Conservation (phyloP, 805 yeast species). For the Hermanozyma aechmeae region DNA sequence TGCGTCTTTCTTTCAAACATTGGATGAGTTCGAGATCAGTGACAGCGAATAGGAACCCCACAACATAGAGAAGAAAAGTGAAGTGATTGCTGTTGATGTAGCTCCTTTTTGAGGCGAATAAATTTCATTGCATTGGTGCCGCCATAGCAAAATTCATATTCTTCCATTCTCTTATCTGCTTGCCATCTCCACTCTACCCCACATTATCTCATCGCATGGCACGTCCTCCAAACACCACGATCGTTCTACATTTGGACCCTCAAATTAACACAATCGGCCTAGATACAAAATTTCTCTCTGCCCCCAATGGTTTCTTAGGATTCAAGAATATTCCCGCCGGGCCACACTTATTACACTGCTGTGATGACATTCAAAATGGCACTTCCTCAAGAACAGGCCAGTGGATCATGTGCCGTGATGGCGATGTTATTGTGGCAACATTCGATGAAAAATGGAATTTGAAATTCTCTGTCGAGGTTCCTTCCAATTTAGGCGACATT, state of each 20-base stretch:
- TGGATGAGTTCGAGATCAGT: constrained; percentile 17
- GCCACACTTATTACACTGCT: constrained; percentile 46
- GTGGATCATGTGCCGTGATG: constrained; percentile 31
- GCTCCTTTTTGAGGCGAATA: too few relatives aligned
- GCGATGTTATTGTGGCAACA: constrained; percentile 18
- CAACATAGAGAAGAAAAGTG: constrained; percentile 14
- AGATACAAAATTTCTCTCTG: constrained; percentile 39
- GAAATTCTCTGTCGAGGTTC: constrained; percentile 12
- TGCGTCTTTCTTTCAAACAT: constrained; percentile 1
- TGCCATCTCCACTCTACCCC: too few relatives aligned
- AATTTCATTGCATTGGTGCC: too few relatives aligned
- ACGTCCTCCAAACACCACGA: too few relatives aligned
- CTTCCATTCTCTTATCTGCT: too few relatives aligned
- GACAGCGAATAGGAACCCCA: constrained; percentile 4
- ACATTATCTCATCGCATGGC: too few relatives aligned
- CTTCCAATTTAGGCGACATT: constrained; percentile 14
- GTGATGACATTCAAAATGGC: constrained; percentile 7
- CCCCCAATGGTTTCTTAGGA: constrained; percentile 35
- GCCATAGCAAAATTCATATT: too few relatives aligned
- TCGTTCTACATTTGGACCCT: too few relatives aligned
- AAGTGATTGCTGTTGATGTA: too few relatives aligned
- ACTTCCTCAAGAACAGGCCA: constrained; percentile 22
- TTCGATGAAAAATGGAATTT: constrained; percentile 3
- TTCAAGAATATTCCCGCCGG: constrained; percentile 44
- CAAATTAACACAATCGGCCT: too few relatives aligned